These are phyloP conservation scores for Flammula alnicola DNA, from an alignment of 1,284 basidiomycete genomes.

Conservation along the genomic window DNA sequence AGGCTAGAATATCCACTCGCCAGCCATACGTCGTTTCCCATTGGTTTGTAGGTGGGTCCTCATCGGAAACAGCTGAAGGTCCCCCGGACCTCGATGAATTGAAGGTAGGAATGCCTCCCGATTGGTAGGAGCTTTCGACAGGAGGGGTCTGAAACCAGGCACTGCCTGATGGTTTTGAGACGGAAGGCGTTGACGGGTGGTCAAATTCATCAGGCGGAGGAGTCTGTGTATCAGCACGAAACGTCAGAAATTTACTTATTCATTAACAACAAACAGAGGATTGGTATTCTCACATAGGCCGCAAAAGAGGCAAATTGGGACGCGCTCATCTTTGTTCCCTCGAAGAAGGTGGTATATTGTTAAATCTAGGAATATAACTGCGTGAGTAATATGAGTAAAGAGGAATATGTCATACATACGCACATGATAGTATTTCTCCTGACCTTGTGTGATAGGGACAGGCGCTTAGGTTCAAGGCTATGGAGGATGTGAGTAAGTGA, in stretches of 20 bases:
- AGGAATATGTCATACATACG: too few species aligned
- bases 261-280: conserved; percentile 2
- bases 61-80: conserved; percentile 45
- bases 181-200: conserved; percentile 30
- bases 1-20: conserved; percentile 74
- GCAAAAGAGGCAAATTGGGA: conserved; percentile 47
- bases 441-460: too few species aligned
- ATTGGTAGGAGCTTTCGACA: conserved; percentile 63
- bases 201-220: conserved; percentile 63
- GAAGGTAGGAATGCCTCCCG: conserved; percentile 68
- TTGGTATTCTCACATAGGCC: conserved; percentile 58
- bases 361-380: too few species aligned
- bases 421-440: too few species aligned
- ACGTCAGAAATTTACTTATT: neutral
- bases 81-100: conserved; percentile 50
- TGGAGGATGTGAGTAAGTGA: too few species aligned
- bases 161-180: conserved; percentile 36
- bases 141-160: conserved; percentile 63
- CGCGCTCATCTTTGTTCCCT: too few species aligned
- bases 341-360: too few species aligned
- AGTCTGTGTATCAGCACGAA: conserved; percentile 39
- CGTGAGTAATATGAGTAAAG: too few species aligned
- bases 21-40: conserved; percentile 77
- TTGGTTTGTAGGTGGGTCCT: conserved; percentile 56
- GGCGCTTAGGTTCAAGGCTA: too few species aligned